A percentile compares a stretch with the other conserved stretches of the same genome.
These are phyloP conservation scores for Cladosporium halotolerans DNA, from an alignment of 2,329 filamentous ascomycete species.

Conservation along the genomic window DNA sequence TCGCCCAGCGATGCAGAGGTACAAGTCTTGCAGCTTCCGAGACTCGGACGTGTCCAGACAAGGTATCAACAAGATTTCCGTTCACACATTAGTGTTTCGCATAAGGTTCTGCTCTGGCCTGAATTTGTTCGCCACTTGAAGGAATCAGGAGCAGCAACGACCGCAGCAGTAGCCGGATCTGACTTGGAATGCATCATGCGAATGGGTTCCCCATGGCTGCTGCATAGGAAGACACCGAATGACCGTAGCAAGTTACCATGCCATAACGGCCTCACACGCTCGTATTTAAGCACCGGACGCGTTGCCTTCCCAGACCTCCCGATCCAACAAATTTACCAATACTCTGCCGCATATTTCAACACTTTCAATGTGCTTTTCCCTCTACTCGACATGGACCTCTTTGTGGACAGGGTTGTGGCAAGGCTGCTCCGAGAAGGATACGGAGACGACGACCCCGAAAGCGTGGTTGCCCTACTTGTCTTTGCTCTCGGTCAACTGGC, in stretches of 20 bases:
- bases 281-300: not conserved
- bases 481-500: slow-evolving; percentile 49
- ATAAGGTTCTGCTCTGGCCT: not conserved
- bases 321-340: slow-evolving; percentile 15
- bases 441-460: slow-evolving; percentile 42
- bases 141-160: not conserved
- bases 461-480: slow-evolving; percentile 52
- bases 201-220: not conserved
- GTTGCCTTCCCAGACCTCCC: not conserved
- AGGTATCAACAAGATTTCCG: not conserved
- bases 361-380: slow-evolving; percentile 54
- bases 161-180: not conserved
- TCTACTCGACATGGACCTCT: slow-evolving; percentile 51
- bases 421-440: slow-evolving; percentile 45
- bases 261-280: not conserved
- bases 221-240: not conserved
- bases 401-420: slow-evolving; percentile 33
- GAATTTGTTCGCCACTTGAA: not conserved
- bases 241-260: not conserved
- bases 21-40: not conserved
- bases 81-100: not conserved
- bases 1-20: not conserved
- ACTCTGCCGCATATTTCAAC: slow-evolving; percentile 51
- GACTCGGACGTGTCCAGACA: not conserved
- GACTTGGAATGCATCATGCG: not conserved